Conservation (phyloP, 164 flowering plant species). For the Annona cherimola region DNA sequence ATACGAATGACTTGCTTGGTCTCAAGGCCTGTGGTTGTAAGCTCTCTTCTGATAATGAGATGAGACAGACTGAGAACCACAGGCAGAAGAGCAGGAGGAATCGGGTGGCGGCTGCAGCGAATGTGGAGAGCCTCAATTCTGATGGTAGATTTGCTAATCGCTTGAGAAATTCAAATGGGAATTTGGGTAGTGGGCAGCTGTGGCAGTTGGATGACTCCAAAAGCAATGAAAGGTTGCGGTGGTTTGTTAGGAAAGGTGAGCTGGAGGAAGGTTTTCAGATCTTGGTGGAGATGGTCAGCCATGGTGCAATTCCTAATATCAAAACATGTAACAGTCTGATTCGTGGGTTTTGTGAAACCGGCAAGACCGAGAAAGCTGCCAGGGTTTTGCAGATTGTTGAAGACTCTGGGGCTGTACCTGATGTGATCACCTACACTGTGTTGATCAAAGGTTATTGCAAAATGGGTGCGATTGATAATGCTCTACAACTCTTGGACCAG, state of each 20-base stretch:
- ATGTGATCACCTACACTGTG: constrained; percentile 80
- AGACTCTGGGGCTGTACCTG: constrained; percentile 75
- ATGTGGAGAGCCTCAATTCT: constrained; percentile 22
- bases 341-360: constrained; percentile 55
- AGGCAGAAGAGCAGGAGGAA: constrained; percentile 15
- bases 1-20: constrained; percentile 17
- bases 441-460: constrained; percentile 79
- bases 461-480: constrained; percentile 68
- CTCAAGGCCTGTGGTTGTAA: constrained; percentile 21
- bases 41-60: constrained; percentile 17
- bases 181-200: constrained; percentile 22
- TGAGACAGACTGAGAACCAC: constrained; percentile 12
- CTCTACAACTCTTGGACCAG: constrained; percentile 51
- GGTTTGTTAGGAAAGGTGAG: constrained; percentile 60
- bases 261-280: constrained; percentile 50
- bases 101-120: constrained; percentile 29
- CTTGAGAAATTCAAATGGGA: constrained; percentile 20
- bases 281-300: constrained; percentile 56
- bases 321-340: constrained; percentile 66
- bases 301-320: constrained; percentile 65
- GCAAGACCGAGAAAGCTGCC: constrained; percentile 60
- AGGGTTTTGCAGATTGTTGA: constrained; percentile 66
- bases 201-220: constrained; percentile 42
- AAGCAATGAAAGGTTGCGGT: constrained; percentile 49
- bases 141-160: constrained; percentile 31